These are phyloP conservation scores for Skeletonema tropicum DNA, from an alignment of 108 stramenopile species.

Conservation along the genomic window DNA sequence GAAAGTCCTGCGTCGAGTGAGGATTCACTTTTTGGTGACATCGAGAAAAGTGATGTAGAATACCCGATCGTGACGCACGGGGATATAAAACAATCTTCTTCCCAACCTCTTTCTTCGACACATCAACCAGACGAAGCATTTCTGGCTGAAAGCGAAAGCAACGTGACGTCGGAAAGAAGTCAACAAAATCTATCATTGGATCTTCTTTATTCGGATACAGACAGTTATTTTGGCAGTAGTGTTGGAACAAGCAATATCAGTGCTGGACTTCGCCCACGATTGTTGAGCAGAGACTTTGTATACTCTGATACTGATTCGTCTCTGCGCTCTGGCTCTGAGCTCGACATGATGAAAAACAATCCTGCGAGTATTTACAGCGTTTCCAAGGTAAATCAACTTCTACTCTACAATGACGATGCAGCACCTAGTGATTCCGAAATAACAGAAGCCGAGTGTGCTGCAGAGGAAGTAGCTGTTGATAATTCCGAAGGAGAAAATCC, in stretches of 20 bases:
- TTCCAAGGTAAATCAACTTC: neutral
- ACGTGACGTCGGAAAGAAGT: neutral
- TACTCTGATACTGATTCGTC: neutral
- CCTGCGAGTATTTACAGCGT: neutral
- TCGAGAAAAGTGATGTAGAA: neutral
- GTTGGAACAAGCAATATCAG: neutral
- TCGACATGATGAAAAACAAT: neutral
- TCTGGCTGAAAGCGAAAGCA: neutral
- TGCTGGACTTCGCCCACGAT: neutral
- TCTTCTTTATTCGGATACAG: conserved; percentile 6
- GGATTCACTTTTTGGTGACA: neutral
- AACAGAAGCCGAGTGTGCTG: neutral
- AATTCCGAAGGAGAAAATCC: neutral
- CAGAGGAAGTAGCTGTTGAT: neutral
- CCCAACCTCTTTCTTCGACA: neutral
- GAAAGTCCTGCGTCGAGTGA: conserved; percentile 5
- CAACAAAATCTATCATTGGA: neutral
- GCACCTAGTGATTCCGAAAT: neutral
- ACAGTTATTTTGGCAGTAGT: conserved; percentile 5
- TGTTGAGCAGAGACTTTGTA: neutral
- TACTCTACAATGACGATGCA: neutral
- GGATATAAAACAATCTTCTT: neutral
- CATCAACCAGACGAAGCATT: neutral
- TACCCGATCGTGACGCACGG: neutral
- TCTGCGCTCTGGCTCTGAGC: neutral